Evolutionary conservation across 257 asterid species (phyloP), one percentile per base, ranked within the genome.

Genomic region (Nicotiana knightiana): DNA sequence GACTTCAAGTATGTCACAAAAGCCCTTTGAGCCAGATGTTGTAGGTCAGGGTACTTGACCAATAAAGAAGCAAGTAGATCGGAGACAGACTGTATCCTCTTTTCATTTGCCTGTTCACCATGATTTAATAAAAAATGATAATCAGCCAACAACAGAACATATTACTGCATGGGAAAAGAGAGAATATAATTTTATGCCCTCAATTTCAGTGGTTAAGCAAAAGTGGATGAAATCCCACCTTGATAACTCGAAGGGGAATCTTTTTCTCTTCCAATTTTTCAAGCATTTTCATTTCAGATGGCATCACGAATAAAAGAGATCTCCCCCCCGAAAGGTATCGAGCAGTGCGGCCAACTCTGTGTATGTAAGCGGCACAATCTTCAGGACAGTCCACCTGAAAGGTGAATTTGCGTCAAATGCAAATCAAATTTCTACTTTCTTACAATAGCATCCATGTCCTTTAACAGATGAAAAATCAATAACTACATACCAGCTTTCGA

Each of bases 341-440:
- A 81, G 99, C 99, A 86, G 99, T 96, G 51, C 99, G 92, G 58
- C 99, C 98, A 83, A 94, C 99, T 90, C 98, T 91, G 86, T 96
- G 99, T 86, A 94, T 90, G 93, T 96, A 96, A 15, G 98, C 82
- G 83, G 91, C 98, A 81, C 89, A 96, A 70, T 94, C 94, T 54
- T 94, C 98, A 18, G 99, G 99, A 86, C 99, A 96, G 85, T 96
- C 99, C 55, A 94, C 94, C 99, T 94, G 82, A 68, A 88, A 87
- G 37, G 24, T 64, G 54, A 66, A 33, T 66, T 66, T 28, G 76
- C 66, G 16, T 75, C 80, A 75, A 26, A 26, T 26, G 53, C 80
- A 51, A 51, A 48, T 75, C 64, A 51, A 71, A 12, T 21, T 53
- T 28, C 80, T 3, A 26, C 64, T 28, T 75, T 51, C 64, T 75